Base-by-base conservation (phyloP, 805 yeast genomes). In the Priceomyces haplophilus region DNA sequence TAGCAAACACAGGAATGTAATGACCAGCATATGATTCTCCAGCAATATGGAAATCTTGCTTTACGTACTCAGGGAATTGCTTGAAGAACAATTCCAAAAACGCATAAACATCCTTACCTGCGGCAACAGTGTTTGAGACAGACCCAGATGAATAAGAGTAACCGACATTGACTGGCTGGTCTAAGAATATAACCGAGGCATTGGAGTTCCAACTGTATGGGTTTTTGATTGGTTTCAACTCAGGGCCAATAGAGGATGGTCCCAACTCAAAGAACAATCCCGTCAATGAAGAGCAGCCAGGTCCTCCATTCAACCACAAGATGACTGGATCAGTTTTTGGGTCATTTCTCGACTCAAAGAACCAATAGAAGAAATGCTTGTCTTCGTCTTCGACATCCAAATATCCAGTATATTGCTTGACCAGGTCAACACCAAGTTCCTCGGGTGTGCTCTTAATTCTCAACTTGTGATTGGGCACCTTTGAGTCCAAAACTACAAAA, bases 401-500 rank as follows among this genome's bases (percentile, higher is more conserved):
- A 64, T 88, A 88, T 41, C 97, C 97, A 29, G 90, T 74, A 61
- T 78, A 83, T 64, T 88, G 96, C 58, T 83, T 80, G 38, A 88
- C 96, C 4, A 73, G 64, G 67, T 91, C 97, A 44, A 90, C 67
- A 13, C 95, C 95, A 51, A 90, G 75, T 30, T 67, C 71, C 48
- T 74, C 71, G 11, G 95, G 95, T 49, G 76, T 67, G 24, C 73
- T 59, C 54, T 69, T 70, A 52, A 80, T 78, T 58, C 91, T 79
- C 64, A 85, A 69, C 47, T 76, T 65, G 62, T 83, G 74, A 54
- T 72, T 66, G 11, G 72, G 68, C 38, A 70, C 62, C 52, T 69
- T 67, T 20, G 53, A 62, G 49, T 63, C 65, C 43, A 59, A 41
- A 32, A 69, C 70, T 42, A 60, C 64, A 54, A 55, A 65, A 51